Conservation (phyloP, 2,329 filamentous ascomycete genomes). For the Penicillium sp. region DNA sequence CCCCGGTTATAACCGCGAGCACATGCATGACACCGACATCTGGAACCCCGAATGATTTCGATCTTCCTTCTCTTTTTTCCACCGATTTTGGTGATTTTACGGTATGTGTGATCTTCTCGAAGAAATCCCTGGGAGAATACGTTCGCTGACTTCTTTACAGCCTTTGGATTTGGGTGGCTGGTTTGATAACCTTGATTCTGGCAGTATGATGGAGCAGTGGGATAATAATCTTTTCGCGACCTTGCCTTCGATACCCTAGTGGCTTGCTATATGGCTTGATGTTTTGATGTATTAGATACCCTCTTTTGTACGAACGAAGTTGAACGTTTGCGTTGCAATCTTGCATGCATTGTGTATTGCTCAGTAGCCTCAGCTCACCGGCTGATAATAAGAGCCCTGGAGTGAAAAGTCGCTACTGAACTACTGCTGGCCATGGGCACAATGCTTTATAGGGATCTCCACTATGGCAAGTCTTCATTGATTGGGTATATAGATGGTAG, state of each 20-base stretch:
- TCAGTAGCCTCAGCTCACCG: too few species aligned
- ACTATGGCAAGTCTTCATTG: neutral
- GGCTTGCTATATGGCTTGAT: neutral
- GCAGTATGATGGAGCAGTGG: conserved; percentile 31
- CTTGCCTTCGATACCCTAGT: conserved; percentile 16
- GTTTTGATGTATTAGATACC: too few species aligned
- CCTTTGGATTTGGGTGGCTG: conserved; percentile 36
- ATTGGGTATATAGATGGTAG: conserved; percentile 1
- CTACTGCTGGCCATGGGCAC: too few species aligned
- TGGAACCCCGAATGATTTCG: conserved; percentile 27
- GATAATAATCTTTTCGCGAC: conserved; percentile 28
- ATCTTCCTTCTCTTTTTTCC: conserved; percentile 28
- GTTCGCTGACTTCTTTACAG: conserved; percentile 24
- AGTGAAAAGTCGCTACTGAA: too few species aligned
- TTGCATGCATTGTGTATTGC: too few species aligned
- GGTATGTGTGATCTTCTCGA: conserved; percentile 19
- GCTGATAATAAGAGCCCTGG: too few species aligned
- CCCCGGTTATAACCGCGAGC: conserved; percentile 13
- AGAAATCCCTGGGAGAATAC: neutral
- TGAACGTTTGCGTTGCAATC: too few species aligned
- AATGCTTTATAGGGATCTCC: too few species aligned
- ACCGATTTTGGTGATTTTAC: conserved; percentile 28
- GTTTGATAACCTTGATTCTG: conserved; percentile 33
- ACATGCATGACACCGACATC: conserved; percentile 18
- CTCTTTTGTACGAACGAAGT: too few species aligned